Conservation (phyloP, 2,329 filamentous ascomycete genomes). For the Aureobasidium uvarum region DNA sequence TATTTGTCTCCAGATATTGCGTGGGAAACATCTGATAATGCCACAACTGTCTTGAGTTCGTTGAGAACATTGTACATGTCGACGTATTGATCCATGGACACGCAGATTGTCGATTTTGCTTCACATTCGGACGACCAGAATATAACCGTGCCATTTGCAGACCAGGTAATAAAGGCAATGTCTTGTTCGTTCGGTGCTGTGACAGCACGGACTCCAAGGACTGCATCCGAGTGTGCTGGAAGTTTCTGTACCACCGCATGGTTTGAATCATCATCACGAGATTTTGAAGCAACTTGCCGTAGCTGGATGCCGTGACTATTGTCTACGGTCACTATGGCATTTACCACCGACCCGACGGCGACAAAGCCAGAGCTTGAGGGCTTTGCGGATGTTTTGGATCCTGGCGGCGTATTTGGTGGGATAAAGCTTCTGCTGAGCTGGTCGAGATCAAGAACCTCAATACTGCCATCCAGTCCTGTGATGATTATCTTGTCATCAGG, state of each 20-base stretch:
- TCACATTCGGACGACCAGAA: slow-evolving; percentile 78
- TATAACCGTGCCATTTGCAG: slow-evolving; percentile 71
- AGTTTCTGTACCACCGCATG: slow-evolving; percentile 42
- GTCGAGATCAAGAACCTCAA: slow-evolving; percentile 47
- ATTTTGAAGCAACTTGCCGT: neutral
- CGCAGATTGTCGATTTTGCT: slow-evolving; percentile 61
- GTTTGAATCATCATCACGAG: slow-evolving; percentile 23
- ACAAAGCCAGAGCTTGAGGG: slow-evolving; percentile 19
- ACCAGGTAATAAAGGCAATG: slow-evolving; percentile 86
- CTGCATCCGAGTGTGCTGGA: slow-evolving; percentile 57
- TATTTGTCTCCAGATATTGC: slow-evolving; percentile 83
- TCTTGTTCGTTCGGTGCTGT: slow-evolving; percentile 58
- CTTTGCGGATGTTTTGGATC: neutral
- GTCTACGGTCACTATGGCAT: slow-evolving; percentile 59
- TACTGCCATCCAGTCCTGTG: slow-evolving; percentile 63
- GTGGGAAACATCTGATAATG: slow-evolving; percentile 61
- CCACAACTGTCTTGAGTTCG: slow-evolving; percentile 58
- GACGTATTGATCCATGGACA: slow-evolving; percentile 65
- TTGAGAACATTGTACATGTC: slow-evolving; percentile 52
- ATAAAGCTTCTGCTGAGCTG: slow-evolving; percentile 35
- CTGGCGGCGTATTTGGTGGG: neutral
- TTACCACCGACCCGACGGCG: slow-evolving; percentile 28
- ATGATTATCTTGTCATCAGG: slow-evolving; percentile 60
- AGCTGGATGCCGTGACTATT: slow-evolving; percentile 67
- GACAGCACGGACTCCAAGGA: slow-evolving; percentile 70